These are phyloP conservation scores for Aspergillus coremiiformis DNA, from an alignment of 495 filamentous ascomycete species.

Conservation along the genomic window DNA sequence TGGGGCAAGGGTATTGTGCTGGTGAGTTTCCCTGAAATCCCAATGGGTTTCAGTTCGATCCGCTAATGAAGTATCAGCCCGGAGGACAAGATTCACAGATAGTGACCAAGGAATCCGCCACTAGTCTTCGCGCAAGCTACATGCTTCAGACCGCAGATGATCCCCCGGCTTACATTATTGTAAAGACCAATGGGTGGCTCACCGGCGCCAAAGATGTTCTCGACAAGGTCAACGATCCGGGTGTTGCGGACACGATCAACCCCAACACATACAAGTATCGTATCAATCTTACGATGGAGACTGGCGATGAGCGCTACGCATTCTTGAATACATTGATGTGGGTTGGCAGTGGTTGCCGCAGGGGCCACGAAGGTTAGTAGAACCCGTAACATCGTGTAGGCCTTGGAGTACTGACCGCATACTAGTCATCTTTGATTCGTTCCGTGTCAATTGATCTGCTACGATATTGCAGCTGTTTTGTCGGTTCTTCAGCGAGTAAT, in stretches of 20 bases:
- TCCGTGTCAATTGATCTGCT: slow-evolving; percentile 38
- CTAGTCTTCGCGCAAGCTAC: slow-evolving; percentile 46
- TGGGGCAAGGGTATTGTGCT: slow-evolving; percentile 54
- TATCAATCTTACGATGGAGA: slow-evolving; percentile 53
- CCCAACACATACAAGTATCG: slow-evolving; percentile 52
- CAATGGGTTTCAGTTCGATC: background rate
- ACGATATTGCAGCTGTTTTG: slow-evolving; percentile 22
- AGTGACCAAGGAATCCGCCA: slow-evolving; percentile 47
- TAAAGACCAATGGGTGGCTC: slow-evolving; percentile 50
- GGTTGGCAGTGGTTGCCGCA: slow-evolving; percentile 52
- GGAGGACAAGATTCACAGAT: slow-evolving; percentile 55
- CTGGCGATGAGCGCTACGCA: slow-evolving; percentile 53
- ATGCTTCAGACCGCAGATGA: slow-evolving; percentile 52
- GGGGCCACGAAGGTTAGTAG: slow-evolving; percentile 46
- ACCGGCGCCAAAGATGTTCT: slow-evolving; percentile 51
- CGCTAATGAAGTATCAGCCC: slow-evolving; percentile 31
- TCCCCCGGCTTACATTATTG: slow-evolving; percentile 52
- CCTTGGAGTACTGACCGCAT: slow-evolving; percentile 13
- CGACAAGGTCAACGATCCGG: slow-evolving; percentile 49
- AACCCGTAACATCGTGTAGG: background rate
- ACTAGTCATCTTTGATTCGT: slow-evolving; percentile 41
- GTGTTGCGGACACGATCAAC: slow-evolving; percentile 44
- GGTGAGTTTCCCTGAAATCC: slow-evolving; percentile 30
- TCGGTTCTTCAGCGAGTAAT: slow-evolving; percentile 36
- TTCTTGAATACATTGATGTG: slow-evolving; percentile 56